These are phyloP conservation scores for Pseudogymnoascus sp. DNA, from an alignment of 2,329 filamentous ascomycete genomes.

Conservation along the genomic window DNA sequence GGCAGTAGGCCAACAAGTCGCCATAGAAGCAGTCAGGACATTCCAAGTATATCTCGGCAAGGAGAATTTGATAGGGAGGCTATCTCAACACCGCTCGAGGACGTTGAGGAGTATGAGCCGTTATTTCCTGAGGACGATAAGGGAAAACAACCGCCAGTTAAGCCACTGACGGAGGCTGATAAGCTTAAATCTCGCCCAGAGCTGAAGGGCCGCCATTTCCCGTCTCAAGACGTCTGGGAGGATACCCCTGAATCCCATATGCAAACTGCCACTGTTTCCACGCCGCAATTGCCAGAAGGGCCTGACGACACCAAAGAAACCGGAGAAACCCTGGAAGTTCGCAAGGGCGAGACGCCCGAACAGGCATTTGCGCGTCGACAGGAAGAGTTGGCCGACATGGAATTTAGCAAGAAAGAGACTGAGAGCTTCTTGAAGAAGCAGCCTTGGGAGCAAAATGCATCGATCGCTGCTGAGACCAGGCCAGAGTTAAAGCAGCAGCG, in stretches of 20 bases:
- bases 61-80: constrained; percentile 26
- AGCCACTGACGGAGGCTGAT: constrained; percentile 40
- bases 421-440: constrained; percentile 49
- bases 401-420: constrained; percentile 30
- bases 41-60: constrained; percentile 31
- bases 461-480: constrained; percentile 43
- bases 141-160: constrained; percentile 36
- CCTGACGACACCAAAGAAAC: constrained; percentile 13
- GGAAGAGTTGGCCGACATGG: constrained; percentile 56
- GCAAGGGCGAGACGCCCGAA: constrained; percentile 45
- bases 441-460: constrained; percentile 42
- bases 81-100: constrained; percentile 63
- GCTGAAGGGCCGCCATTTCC: constrained; percentile 63
- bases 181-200: constrained; percentile 48
- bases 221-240: constrained; percentile 95
- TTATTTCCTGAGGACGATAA: constrained; percentile 76
- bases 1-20: constrained; percentile 51
- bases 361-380: constrained; percentile 60
- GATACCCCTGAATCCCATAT: constrained; percentile 83
- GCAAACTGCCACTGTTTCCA: constrained; percentile 73
- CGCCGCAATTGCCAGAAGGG: constrained; percentile 58
- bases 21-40: constrained; percentile 54
- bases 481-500: constrained; percentile 53
- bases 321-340: constrained; percentile 11
- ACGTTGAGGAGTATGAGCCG: constrained; percentile 91